Conservation (phyloP, 495 filamentous ascomycete genomes). For the Penicillium steckii region DNA sequence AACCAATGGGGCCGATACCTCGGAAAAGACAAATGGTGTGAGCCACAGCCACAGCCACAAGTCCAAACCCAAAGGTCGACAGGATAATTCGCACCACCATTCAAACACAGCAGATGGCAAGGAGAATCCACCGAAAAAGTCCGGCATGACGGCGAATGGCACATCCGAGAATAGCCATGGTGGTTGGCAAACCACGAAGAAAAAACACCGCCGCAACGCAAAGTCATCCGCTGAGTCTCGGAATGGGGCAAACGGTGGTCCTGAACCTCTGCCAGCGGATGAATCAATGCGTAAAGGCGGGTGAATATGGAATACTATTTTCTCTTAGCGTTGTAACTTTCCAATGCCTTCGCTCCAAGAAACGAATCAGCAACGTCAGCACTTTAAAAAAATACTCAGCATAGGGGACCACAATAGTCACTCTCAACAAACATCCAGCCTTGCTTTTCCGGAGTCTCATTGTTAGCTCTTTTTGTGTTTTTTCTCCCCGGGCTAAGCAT, state of each 20-base stretch:
- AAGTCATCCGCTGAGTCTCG: constrained; percentile 34
- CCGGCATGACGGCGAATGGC: constrained; percentile 26
- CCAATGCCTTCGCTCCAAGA: neutral
- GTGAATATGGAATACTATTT: constrained; percentile 16
- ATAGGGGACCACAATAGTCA: neutral
- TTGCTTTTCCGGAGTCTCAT: neutral
- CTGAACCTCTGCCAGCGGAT: constrained; percentile 46
- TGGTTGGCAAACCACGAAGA: constrained; percentile 50
- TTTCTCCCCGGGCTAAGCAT: neutral
- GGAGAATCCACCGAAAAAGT: constrained; percentile 32
- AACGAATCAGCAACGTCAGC: neutral
- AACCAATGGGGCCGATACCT: constrained; percentile 30
- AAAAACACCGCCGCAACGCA: constrained; percentile 44
- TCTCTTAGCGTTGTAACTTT: neutral
- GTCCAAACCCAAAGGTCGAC: constrained; percentile 31
- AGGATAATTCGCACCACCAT: constrained; percentile 26
- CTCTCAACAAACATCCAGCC: neutral
- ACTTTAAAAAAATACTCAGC: neutral
- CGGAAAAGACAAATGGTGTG: constrained; percentile 39
- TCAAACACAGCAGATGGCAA: constrained; percentile 30
- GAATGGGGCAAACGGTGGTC: constrained; percentile 23
- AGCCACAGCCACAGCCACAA: constrained; percentile 24
- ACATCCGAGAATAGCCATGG: constrained; percentile 28
- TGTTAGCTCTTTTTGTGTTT: neutral
- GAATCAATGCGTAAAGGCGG: constrained; percentile 52